Base-by-base conservation (phyloP, 495 filamentous ascomycete species). In the Daldinia grandis region DNA sequence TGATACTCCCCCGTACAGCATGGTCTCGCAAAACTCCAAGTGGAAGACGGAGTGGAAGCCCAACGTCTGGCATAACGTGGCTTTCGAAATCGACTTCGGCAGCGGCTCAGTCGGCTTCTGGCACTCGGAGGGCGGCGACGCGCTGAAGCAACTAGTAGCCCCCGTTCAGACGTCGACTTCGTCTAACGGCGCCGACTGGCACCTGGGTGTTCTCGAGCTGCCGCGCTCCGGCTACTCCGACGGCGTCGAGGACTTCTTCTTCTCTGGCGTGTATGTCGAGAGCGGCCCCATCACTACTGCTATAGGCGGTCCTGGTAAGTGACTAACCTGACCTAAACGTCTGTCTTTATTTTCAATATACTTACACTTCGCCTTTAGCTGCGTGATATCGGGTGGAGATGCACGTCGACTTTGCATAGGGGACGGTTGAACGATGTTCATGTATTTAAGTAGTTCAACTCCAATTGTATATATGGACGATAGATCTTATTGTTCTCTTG, bases 181-280 rank as follows among this genome's bases (percentile, higher is more conserved):
- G 10, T 91, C 87, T 14, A 92, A 92, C 76, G 90, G 89, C 59
- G 83, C 80, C 2, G 90, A 93, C 76, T 93, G 89, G 90, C 90
- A 93, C 78, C 77, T 93, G 9, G 91, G 91, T 49, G 84, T 92
- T 57, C 80, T 93, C 38, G 84, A 91, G 67, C 83, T 92, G 49
- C 87, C 89, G 17, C 83, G 87, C 62, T 82, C 80, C 12, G 85
- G 86, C 15, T 82, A 82, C 49, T 73, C 81, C 24, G 85, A 87
- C 58, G 76, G 77, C 6, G 79, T 72, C 33, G 82, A 93, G 83
- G 90, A 92, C 74, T 92, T 87, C 83, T 92, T 86, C 75, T 93
- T 90, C 79, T 89, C 86, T 21, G 91, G 91, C 21, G 86, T 92
- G 19, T 92, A 89, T 64, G 82, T 92, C 62, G 90, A 93, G 83